Base-by-base conservation (phyloP, 2,329 filamentous ascomycete genomes). In the Ophiostoma sp. region DNA sequence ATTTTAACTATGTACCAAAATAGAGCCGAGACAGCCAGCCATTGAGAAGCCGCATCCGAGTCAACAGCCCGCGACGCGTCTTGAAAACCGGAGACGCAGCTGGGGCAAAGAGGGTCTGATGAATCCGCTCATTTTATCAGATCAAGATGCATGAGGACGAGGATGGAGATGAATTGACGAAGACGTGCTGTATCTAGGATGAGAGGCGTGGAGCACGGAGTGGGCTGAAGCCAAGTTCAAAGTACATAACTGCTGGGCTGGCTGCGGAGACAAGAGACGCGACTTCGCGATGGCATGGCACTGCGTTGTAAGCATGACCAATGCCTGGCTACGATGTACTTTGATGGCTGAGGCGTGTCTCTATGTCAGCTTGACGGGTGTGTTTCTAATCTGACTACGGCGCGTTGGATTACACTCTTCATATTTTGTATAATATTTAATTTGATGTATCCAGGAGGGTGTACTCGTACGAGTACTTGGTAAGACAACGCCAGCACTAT, bases 101-200 rank as follows among this genome's bases (percentile, higher is more conserved):
- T 57, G 52, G 23, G 52, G 52, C 52, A 11, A 48, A 57, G 33
- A 65, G 33, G 33, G 67, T 48, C 7, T 48, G 17, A 20, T 20
- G 15, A n/a, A 62, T 68, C 67, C 31, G 44, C 60, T 52, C 67
- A 15, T 23, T 62, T 72, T 72, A 72, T 72, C 71, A 72, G 71
- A 72, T 72, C 67, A 64, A 70, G 33, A 39, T 72, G 67, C 68
- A 68, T 52, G 41, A n/a, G 31, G 60, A 13, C 5, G 15, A 13
- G 13, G 8, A 41, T 13, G 13, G 39, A 1, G 4, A 13, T 39
- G 36, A 39, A 39, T 15, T 41, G 39, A 31, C 27, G 27, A 20
- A n/a, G 31, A 66, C 48, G 48, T 52, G 48, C 23, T 31, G 27
- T 31, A 31, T n/a, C 44, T 52, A 1, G 36, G 39, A 15, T 41